Base-by-base conservation (phyloP, 441 rosid genomes). In the Syzygium malaccense region DNA sequence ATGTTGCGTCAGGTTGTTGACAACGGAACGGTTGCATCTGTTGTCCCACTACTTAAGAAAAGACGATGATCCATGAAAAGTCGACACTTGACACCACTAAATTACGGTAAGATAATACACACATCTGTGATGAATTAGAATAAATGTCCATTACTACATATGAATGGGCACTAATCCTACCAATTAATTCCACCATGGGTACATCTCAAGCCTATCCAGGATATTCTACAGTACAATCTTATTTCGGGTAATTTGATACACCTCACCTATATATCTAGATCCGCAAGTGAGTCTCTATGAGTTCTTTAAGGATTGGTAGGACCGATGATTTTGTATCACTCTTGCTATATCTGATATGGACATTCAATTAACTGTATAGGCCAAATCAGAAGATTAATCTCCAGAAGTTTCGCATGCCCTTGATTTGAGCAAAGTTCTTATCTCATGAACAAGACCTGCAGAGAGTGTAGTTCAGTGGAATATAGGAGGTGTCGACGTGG, bases 171-270 rank as follows among this genome's bases (percentile, higher is more conserved):
- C 41, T 9, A 64, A 0, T 0, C 6, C 0, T 64, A 30, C 18
- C 75, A 2, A 30, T 30, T 30, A 30, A 30, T 17, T 64, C 41
- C 75, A 17, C 4, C 18, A 17, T 18, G 28, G 45, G 78, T 9
- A 66, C 14, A 8, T 0, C 45, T 66, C 14, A 18, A 32, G 78
- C 28, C 78, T 66, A 32, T 0, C 3, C 33, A 4, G 1, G 25
- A 32, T 18, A 11, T 32, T 37, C 45, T 32, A 33, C 18, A 19
- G 8, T 32, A 8, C 78, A 17, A 7, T 17, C 78, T 1, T 32
- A 20, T 66, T 66, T 66, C 1, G 13, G 3, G 0, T 0, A 66
- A 66, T 20, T 1, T 0, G 6, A 0, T 17, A 66, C 78, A 8
- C 45, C 14, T 32, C 78, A 66, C 78, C 78, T 32, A 2, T 32